phyloP scores from a whole-genome alignment of 176 grass and related monocot species.

The Lolium multiflorum region DNA sequence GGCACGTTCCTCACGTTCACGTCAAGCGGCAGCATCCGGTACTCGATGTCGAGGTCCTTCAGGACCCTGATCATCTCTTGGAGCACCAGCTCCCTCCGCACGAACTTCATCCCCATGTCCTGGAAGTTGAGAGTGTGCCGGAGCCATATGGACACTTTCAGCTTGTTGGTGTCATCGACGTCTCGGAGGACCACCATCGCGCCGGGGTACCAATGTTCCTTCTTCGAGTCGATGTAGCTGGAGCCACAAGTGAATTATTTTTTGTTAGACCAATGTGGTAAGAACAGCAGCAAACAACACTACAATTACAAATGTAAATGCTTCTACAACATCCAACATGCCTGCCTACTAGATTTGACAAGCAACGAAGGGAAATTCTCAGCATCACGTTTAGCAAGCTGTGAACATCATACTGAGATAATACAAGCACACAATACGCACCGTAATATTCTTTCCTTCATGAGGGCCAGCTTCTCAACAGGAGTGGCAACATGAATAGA shows the following conservation, averaged over 20 bases:
- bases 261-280: neutral
- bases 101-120: slow-evolving; percentile 48
- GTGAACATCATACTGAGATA: no score
- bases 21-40: neutral
- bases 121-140: slow-evolving; percentile 67
- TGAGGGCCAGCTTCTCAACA: slow-evolving; percentile 52
- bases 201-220: slow-evolving; percentile 64
- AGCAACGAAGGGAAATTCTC: neutral
- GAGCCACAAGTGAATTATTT: neutral
- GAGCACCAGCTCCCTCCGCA: slow-evolving; percentile 6
- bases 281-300: slow-evolving; percentile 6
- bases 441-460: slow-evolving; percentile 67
- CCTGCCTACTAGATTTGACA: neutral
- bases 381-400: no score
- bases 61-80: slow-evolving; percentile 11
- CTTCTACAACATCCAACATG: neutral
- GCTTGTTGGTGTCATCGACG: slow-evolving; percentile 61
- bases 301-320: neutral
- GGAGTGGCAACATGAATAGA: slow-evolving; percentile 68
- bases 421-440: slow-evolving; percentile 26
- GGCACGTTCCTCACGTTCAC: neutral
- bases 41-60: slow-evolving; percentile 4
- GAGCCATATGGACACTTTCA: slow-evolving; percentile 67
- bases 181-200: slow-evolving; percentile 58
- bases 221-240: slow-evolving; percentile 66